Percentiles rank a stretch among this genome's conserved stretches.
Conservation (phyloP, 257 asterid species). For the Solanum pinnatisectum region DNA sequence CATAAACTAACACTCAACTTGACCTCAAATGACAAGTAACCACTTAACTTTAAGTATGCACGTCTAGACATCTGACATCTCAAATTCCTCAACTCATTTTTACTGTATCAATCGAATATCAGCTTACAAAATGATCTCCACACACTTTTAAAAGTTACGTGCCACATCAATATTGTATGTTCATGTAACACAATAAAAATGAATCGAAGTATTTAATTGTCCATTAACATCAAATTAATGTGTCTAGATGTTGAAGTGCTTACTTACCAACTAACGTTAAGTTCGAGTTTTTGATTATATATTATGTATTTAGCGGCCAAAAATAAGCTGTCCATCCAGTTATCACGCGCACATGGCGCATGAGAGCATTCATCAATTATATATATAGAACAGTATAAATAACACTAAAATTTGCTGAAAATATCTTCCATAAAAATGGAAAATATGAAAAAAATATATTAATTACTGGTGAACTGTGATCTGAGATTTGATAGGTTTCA, state of each 20-base stretch:
- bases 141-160: background rate
- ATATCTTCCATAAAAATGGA: background rate
- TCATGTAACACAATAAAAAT: background rate
- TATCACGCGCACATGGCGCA: slow-evolving; percentile 5
- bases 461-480: background rate
- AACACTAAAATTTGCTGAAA: background rate
- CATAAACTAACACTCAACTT: background rate
- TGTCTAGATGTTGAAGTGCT: background rate
- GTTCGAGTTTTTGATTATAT: too few species aligned
- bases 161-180: background rate
- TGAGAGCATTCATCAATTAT: background rate
- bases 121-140: background rate
- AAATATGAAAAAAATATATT: background rate
- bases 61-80: background rate
- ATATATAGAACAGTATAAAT: background rate
- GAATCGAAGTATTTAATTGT: rapidly evolving
- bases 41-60: background rate
- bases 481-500: slow-evolving; percentile 7
- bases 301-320: background rate
- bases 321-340: background rate
- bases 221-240: background rate
- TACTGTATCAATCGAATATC: too few species aligned
- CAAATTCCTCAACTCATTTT: background rate
- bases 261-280: rapidly evolving
- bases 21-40: background rate